phyloP scores from a whole-genome alignment of 768 basidiomycete species.

The Lentinula aciculospora region DNA sequence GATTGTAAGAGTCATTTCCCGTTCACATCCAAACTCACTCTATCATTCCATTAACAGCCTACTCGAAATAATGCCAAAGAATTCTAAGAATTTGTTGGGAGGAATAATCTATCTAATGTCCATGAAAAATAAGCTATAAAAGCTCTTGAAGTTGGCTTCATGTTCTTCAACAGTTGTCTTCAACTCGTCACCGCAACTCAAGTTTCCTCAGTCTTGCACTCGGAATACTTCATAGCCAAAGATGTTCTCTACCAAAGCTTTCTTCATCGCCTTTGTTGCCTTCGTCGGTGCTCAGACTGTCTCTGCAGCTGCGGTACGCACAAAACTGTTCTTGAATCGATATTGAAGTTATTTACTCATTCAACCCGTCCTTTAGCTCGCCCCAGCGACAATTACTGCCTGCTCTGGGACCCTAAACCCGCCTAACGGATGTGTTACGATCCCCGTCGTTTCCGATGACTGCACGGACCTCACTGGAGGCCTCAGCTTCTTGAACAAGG shows the following conservation, averaged over 20 bases:
- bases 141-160: background rate
- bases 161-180: background rate
- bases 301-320: background rate
- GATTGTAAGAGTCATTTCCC: too few relatives aligned
- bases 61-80: too few relatives aligned
- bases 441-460: constrained; percentile 5
- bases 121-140: too few relatives aligned
- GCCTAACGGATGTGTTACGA: constrained; percentile 5
- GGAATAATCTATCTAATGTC: too few relatives aligned
- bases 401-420: constrained; percentile 4
- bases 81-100: too few relatives aligned
- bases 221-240: too few relatives aligned
- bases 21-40: too few relatives aligned
- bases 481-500: constrained; percentile 9
- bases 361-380: background rate
- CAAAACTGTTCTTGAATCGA: too few relatives aligned
- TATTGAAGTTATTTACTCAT: too few relatives aligned
- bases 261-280: background rate
- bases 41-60: too few relatives aligned
- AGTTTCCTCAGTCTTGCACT: background rate
- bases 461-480: constrained; percentile 7
- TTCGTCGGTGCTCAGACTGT: background rate
- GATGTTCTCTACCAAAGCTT: background rate
- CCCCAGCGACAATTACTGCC: background rate
- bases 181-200: background rate